A percentile compares a stretch with the other conserved stretches of the same genome.
phyloP scores from a whole-genome alignment of 352 stramenopile species.

The Globisporangium polare region DNA sequence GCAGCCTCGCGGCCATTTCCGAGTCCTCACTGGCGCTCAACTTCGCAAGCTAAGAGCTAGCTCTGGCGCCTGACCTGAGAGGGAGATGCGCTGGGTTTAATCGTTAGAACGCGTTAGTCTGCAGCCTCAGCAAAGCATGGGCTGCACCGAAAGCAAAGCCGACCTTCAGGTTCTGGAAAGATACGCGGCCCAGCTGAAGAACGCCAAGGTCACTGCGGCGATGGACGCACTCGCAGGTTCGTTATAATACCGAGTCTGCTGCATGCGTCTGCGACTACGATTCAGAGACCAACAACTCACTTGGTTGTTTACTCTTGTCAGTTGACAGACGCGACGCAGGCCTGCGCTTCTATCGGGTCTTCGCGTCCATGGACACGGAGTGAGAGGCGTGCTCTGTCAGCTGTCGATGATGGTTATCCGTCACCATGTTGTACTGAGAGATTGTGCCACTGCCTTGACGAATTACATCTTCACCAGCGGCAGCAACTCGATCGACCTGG shows the following conservation, averaged over 20 bases:
- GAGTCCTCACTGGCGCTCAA: background rate
- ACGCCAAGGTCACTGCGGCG: constrained; percentile 24
- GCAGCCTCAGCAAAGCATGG: constrained; percentile 19
- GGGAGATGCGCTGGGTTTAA: background rate
- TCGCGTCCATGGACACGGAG: constrained; percentile 47
- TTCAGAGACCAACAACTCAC: background rate
- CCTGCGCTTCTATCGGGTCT: constrained; percentile 41
- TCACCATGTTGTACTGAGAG: background rate
- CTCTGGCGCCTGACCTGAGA: background rate
- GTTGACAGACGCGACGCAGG: constrained; percentile 36
- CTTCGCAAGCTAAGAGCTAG: background rate
- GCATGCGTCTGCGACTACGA: too few species aligned
- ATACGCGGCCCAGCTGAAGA: constrained; percentile 36
- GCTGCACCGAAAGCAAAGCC: constrained; percentile 38
- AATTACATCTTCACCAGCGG: too few species aligned
- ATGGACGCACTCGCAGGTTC: constrained; percentile 36
- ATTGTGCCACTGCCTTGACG: too few species aligned
- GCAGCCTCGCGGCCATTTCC: background rate
- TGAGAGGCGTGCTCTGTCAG: constrained; percentile 8
- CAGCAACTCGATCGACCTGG: constrained; percentile 56
- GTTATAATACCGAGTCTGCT: background rate
- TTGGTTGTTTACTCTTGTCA: constrained; percentile 5
- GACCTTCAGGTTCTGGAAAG: constrained; percentile 26
- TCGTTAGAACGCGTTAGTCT: constrained; percentile 5
- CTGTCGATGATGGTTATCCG: background rate